Base-by-base conservation (phyloP, 1,284 basidiomycete genomes). In the Mycena sp. region DNA sequence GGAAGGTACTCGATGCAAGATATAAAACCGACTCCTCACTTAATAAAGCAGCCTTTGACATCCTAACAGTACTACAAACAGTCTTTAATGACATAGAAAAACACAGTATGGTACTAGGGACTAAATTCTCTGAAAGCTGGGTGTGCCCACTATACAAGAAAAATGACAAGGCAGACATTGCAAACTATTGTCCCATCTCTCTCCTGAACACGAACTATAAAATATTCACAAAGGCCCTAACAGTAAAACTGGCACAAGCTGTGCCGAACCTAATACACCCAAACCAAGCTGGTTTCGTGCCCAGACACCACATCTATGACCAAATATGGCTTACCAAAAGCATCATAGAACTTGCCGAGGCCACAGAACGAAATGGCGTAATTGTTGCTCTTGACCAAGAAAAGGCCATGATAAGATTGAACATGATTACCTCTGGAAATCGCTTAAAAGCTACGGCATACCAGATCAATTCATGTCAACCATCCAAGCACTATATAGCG, bases 231-330 rank as follows among this genome's bases (percentile, higher is more conserved):
- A 71, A 71, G 43, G 46, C 46, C 1, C 17, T 68, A 4, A 29
- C 66, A 2, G 49, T 35, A n/a, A 49, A 37, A 35, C 54, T 75
- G 12, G 67, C 51, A 5, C 51, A 61, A 17, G 57, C 61, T 1
- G 61, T 56, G 14, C 56, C 50, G 17, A 19, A 46, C 2, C 11
- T 70, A 1, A 67, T 71, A 2, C 62, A 70, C 43, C 17, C 6
- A 4, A 56, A 62, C 53, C 71, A 72, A 53, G 71, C 71, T 21
- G 71, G 71, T 0, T 72, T 72, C 45, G 65, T 72, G 14, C 57
- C 57, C 0, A 63, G 63, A 0, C 30, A 71, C 16, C 57, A 61
- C 19, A 72, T 72, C 6, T 35, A 28, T 6, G 69, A 73, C 56
- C 69, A 72, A 49, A 63, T 63, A 0, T 35, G 66, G 5, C 64